Evolutionary conservation across 495 filamentous ascomycete genomes (phyloP).

Genomic region (Xylaria longipes): DNA sequence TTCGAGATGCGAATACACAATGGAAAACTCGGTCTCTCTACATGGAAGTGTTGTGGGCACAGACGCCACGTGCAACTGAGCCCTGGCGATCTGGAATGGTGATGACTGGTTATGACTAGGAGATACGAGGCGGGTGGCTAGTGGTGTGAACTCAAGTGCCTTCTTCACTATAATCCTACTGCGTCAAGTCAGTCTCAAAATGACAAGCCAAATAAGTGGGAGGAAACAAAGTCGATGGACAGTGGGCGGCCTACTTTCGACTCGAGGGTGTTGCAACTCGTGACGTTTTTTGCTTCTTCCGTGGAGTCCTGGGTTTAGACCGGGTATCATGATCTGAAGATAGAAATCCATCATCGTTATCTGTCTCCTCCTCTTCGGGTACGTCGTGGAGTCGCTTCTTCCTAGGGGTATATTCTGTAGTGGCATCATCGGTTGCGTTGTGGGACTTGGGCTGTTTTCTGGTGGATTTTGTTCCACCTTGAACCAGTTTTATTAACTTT

Average conservation of each 20-base stretch:
- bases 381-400: slow-evolving; percentile 30
- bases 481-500: slow-evolving; percentile 67
- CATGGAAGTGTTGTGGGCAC: slow-evolving; percentile 90
- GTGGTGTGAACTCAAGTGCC: slow-evolving; percentile 90
- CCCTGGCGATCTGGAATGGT: slow-evolving; percentile 90
- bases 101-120: slow-evolving; percentile 78
- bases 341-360: slow-evolving; percentile 45
- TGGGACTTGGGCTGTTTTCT: slow-evolving; percentile 60
- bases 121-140: slow-evolving; percentile 85
- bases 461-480: slow-evolving; percentile 72
- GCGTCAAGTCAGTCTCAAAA: slow-evolving; percentile 67
- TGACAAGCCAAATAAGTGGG: slow-evolving; percentile 31
- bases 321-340: slow-evolving; percentile 52
- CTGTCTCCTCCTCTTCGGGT: slow-evolving; percentile 29
- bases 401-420: slow-evolving; percentile 18
- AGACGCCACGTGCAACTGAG: slow-evolving; percentile 88
- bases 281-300: slow-evolving; percentile 46
- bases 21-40: slow-evolving; percentile 87
- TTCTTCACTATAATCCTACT: slow-evolving; percentile 81
- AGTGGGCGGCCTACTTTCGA: slow-evolving; percentile 32
- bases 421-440: slow-evolving; percentile 58
- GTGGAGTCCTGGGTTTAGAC: slow-evolving; percentile 42
- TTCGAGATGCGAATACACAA: slow-evolving; percentile 92
- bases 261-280: slow-evolving; percentile 37
- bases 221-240: neutral